Evolutionary conservation across 805 yeast species (phyloP), one percentile per base, ranked within the genome.

Genomic region (Candida sithepensis): DNA sequence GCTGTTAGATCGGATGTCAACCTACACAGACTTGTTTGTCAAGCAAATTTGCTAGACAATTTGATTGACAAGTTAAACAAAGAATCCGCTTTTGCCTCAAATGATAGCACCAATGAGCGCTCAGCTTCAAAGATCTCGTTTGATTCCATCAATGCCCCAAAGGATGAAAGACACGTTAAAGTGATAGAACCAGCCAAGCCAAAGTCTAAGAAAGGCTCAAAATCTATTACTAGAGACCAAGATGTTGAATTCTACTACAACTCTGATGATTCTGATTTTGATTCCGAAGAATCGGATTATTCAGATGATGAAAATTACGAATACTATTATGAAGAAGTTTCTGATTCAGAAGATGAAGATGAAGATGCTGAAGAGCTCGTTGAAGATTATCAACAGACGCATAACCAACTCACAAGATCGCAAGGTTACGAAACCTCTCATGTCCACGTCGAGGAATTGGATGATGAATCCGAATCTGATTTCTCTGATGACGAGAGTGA

Each of bases 21-120:
- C 45, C 70, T 84, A 43, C 71, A 86, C 42, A 67, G 71, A 43
- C 71, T 84, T 36, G 88, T 84, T 3, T 74, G 81, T 37, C 90
- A 85, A 64, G 89, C 90, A 19, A 85, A 84, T 62, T 67, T 85
- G 70, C 72, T 84, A 52, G 90, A 85, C 59, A 73, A 70, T 51
- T 61, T 84, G 44, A 81, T 85, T 77, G 87, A 79, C 57, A 68
- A 68, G 46, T 66, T 78, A 33, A 63, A 63, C 45, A 47, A 52
- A 67, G 42, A 57, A 50, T 34, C 67, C 65, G 9, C 5, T 51
- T 57, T 69, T 33, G 64, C 52, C 51, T 69, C 19, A 39, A 30
- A 13, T 16, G 43, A 13, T 36, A 44, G 34, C 49, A 50, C 50
- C 33, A 46, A 46, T 19, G 45, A 44, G 9, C 36, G 52, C 20